Percentiles rank a stretch among this genome's conserved stretches.
phyloP scores from a whole-genome alignment of 202 grass and related monocot genomes.

The Cymbopogon flexuosus region DNA sequence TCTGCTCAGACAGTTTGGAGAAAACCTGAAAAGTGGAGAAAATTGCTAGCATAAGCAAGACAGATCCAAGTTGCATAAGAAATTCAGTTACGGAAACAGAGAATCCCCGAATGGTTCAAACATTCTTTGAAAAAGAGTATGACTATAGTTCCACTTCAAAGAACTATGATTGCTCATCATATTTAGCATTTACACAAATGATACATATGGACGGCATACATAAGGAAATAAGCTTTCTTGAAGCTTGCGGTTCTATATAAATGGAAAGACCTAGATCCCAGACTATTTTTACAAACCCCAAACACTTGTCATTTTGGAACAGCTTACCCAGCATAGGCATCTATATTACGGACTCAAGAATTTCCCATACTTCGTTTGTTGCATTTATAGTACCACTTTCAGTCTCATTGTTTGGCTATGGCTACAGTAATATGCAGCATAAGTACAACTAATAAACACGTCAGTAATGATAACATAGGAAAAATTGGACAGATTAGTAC shows the following conservation, averaged over 20 bases:
- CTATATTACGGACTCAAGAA: not conserved
- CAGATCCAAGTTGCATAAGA: not conserved
- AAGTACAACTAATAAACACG: not conserved
- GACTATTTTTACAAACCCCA: not conserved
- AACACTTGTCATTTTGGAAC: not conserved
- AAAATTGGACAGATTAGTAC: not conserved
- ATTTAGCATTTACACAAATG: not conserved
- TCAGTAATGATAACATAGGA: not conserved
- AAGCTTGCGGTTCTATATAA: not conserved
- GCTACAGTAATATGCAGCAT: not conserved
- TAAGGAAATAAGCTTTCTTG: not conserved
- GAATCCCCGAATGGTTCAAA: not conserved
- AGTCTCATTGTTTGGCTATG: not conserved
- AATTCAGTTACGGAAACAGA: not conserved
- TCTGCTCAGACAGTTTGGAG: conserved; percentile 79
- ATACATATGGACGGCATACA: not conserved
- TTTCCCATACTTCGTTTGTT: not conserved
- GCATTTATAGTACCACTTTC: not conserved
- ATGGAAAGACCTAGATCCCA: not conserved
- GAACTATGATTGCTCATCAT: not conserved
- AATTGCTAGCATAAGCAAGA: conserved; percentile 17
- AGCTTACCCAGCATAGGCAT: not conserved
- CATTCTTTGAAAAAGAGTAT: not conserved
- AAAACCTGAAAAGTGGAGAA: conserved; percentile 64
- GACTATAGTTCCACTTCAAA: not conserved